Conservation (phyloP, 78 protist species). For the Cavenderia fasciculata region DNA sequence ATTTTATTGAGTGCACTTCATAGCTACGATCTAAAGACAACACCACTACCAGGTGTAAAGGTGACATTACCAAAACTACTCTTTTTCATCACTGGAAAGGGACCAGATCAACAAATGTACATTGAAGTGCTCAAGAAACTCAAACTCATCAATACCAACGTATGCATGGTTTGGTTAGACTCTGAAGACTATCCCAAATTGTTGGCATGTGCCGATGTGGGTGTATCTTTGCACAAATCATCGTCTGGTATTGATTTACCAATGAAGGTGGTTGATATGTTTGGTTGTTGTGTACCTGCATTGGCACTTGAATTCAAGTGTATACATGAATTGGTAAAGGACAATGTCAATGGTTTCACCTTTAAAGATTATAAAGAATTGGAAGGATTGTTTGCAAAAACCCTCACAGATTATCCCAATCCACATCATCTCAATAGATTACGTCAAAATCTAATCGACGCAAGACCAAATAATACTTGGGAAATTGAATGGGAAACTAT, state of each 20-base stretch:
- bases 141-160: slow-evolving; percentile 12
- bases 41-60: too few species aligned
- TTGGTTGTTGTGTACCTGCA: slow-evolving; percentile 94
- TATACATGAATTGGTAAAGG: slow-evolving; percentile 82
- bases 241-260: slow-evolving; percentile 97
- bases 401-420: neutral
- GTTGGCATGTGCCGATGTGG: slow-evolving; percentile 73
- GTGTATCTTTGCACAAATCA: slow-evolving; percentile 93
- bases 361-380: slow-evolving; percentile 44
- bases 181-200: slow-evolving; percentile 85
- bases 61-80: slow-evolving; percentile 19
- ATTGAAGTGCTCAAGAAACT: neutral
- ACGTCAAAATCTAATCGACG: neutral
- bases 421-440: slow-evolving; percentile 7
- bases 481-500: slow-evolving; percentile 5
- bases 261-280: slow-evolving; percentile 98
- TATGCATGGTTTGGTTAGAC: slow-evolving; percentile 81
- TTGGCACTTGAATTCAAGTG: slow-evolving; percentile 86
- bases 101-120: slow-evolving; percentile 80
- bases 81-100: slow-evolving; percentile 90
- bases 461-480: slow-evolving; percentile 1
- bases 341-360: slow-evolving; percentile 62
- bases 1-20: slow-evolving; percentile 81
- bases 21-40: slow-evolving; percentile 31
- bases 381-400: neutral